Evolutionary conservation across 2,329 filamentous ascomycete genomes (phyloP), one percentile per base, ranked within the genome.

Genomic region (Fusarium praegraminearum): DNA sequence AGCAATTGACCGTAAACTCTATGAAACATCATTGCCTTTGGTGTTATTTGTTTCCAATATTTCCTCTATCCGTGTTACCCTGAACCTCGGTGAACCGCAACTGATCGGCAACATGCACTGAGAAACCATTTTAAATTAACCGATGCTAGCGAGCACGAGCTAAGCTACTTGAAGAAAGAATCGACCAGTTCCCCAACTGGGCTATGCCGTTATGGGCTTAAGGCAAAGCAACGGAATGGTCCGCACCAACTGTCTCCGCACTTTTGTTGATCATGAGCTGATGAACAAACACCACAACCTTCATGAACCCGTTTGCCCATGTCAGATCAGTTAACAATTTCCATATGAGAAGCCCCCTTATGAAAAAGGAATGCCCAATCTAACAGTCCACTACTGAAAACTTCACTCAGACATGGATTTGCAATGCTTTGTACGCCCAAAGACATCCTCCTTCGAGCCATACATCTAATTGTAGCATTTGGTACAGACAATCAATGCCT

Each of bases 401-500:
- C 10, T 26, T 12, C 7, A 18, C 6, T 1, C 16, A n/a, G 15
- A 1, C 1, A 63, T 63, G 58, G 43, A 63, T 22, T 13, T 38
- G 15, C 41, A 44, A 15, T 63, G 22, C 12, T 63, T 63, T 18
- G 60, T 63, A 63, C 16, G 57, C 16, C 15, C 1, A 5, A 8
- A 20, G 12, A n/a, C 11, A 4, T 35, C 16, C 1, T 7, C 6
- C 18, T 16, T 3, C 12, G 4, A 13, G 4, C 8, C 9, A 28
- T 7, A 9, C 9, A 10, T 15, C 47, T 51, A 13, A 51, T 18
- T 38, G 9, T 38, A 24, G 6, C 16, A 5, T 28, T 20, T 15
- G 5, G 1, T 7, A 2, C 11, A 63, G 60, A 63, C 60, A 9
- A 49, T 63, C 20, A 63, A 63, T 43, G 60, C 60, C 3, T 63